Conservation (phyloP, 768 basidiomycete species). For the Cantharellus cinnabarinus region DNA sequence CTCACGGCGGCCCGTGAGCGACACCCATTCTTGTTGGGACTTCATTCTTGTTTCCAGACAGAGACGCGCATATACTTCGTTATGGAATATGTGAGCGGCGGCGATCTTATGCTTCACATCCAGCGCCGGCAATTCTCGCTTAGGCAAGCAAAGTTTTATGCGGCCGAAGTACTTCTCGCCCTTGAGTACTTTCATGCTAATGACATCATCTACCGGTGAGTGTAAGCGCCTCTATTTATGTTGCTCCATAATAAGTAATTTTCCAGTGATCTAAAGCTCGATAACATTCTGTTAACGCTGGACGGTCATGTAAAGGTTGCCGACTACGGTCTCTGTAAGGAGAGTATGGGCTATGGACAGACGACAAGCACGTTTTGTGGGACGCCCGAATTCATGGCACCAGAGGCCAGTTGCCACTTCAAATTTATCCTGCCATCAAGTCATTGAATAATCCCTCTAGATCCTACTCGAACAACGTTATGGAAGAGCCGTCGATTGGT, state of each 20-base stretch:
- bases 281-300: constrained; percentile 89
- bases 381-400: constrained; percentile 99
- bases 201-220: constrained; percentile 92
- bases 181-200: constrained; percentile 96
- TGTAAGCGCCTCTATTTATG: constrained; percentile 12
- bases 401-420: constrained; percentile 42
- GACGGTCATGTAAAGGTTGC: constrained; percentile 98
- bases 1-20: constrained; percentile 89
- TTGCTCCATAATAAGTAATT: background rate
- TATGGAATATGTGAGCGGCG: constrained; percentile 99
- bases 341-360: constrained; percentile 92
- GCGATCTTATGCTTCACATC: constrained; percentile 98
- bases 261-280: constrained; percentile 80
- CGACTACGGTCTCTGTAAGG: constrained; percentile 97
- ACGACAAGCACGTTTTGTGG: constrained; percentile 99
- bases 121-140: constrained; percentile 98
- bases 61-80: constrained; percentile 99
- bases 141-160: constrained; percentile 97
- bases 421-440: background rate
- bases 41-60: constrained; percentile 99
- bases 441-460: constrained; percentile 22
- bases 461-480: constrained; percentile 98
- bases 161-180: constrained; percentile 86
- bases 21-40: constrained; percentile 88
- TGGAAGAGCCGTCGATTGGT: constrained; percentile 98